Conservation (phyloP, 176 grass and related monocot species). For the Aechmea fasciata region DNA sequence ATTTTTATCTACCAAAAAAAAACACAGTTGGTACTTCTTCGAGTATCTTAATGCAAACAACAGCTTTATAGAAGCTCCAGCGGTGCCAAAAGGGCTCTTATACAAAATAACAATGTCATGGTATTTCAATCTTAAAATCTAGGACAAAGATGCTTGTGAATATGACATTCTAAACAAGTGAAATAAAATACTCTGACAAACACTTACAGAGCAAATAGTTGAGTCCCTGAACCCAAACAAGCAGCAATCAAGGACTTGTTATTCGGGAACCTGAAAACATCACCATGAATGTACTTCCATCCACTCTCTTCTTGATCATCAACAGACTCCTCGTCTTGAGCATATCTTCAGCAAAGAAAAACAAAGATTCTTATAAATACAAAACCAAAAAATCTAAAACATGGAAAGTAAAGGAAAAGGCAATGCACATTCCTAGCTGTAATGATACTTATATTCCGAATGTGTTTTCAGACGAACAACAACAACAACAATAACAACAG, state of each 20-base stretch:
- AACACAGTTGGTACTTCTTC: too few species aligned
- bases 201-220: conserved; percentile 86
- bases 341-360: conserved; percentile 51
- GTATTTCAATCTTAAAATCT: neutral
- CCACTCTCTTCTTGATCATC: conserved; percentile 97
- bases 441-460: too few species aligned
- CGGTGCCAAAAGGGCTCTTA: too few species aligned
- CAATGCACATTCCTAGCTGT: too few species aligned
- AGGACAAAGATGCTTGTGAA: neutral
- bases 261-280: conserved; percentile 86
- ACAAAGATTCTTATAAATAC: conserved; percentile 12
- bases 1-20: too few species aligned
- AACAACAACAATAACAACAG: too few species aligned
- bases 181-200: neutral
- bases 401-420: neutral
- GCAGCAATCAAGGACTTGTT: conserved; percentile 87
- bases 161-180: neutral
- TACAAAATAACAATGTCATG: neutral
- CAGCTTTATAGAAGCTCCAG: too few species aligned
- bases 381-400: conserved; percentile 6
- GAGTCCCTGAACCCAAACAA: conserved; percentile 89
- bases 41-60: too few species aligned
- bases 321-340: conserved; percentile 88
- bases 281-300: conserved; percentile 97
- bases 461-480: too few species aligned